Conservation (phyloP, 305 asterid species). For the Fraxinus latifolia region DNA sequence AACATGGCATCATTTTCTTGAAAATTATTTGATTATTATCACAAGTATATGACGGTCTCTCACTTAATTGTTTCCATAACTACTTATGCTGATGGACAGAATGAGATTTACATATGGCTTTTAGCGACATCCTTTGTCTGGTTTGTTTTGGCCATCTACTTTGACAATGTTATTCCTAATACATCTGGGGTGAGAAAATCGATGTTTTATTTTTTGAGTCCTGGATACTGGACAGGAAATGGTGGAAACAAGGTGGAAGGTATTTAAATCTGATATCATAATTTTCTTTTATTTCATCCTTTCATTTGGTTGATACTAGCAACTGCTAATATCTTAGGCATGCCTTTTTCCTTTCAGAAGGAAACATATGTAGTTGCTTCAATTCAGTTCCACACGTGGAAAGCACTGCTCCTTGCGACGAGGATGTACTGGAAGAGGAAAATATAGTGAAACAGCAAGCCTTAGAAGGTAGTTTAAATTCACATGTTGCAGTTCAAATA, state of each 20-base stretch:
- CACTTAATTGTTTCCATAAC: neutral
- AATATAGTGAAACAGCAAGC: constrained; percentile 64
- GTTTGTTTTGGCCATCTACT: constrained; percentile 79
- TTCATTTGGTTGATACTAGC: constrained; percentile 3
- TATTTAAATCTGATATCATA: constrained; percentile 27
- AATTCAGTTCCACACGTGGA: constrained; percentile 52
- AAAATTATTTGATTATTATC: neutral
- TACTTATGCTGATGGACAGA: constrained; percentile 44
- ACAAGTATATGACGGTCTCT: neutral
- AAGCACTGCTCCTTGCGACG: constrained; percentile 61
- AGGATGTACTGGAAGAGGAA: constrained; percentile 89
- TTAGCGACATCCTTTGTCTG: constrained; percentile 52
- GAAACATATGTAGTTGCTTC: constrained; percentile 58
- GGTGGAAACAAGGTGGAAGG: constrained; percentile 75
- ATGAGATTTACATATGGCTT: constrained; percentile 65
- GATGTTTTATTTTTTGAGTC: constrained; percentile 58
- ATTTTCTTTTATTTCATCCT: constrained; percentile 15
- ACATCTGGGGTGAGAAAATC: constrained; percentile 80
- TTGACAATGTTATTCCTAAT: constrained; percentile 78
- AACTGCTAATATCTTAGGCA: constrained; percentile 16
- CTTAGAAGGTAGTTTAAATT: constrained; percentile 40
- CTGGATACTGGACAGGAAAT: constrained; percentile 88
- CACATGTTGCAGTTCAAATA: constrained; percentile 71
- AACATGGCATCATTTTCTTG: neutral
- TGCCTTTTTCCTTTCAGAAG: constrained; percentile 46